Conservation (phyloP, 2,329 filamentous ascomycete genomes). For the Cladobotryum mycophilum region DNA sequence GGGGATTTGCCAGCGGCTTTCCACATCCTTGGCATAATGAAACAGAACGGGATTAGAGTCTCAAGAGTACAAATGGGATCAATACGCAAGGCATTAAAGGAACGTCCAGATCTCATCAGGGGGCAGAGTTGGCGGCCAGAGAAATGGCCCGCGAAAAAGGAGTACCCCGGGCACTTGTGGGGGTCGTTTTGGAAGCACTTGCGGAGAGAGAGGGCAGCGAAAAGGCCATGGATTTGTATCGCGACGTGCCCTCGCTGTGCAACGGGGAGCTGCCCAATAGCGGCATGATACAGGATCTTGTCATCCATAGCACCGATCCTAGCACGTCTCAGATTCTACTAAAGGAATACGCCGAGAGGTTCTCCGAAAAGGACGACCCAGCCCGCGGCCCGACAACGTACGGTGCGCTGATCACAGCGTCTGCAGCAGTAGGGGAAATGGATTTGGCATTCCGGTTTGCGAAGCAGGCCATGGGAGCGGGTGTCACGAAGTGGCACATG, state of each 20-base stretch:
- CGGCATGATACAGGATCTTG: conserved; percentile 24
- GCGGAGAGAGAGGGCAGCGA: conserved; percentile 24
- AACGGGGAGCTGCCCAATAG: conserved; percentile 20
- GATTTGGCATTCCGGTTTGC: conserved; percentile 30
- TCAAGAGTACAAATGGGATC: conserved; percentile 57
- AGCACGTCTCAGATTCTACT: conserved; percentile 22
- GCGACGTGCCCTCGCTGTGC: conserved; percentile 22
- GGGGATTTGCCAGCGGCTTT: conserved; percentile 62
- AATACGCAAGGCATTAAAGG: conserved; percentile 51
- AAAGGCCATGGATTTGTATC: conserved; percentile 28
- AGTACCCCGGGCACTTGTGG: conserved; percentile 32
- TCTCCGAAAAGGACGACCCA: conserved; percentile 13
- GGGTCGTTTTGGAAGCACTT: conserved; percentile 30
- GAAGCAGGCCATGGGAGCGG: conserved; percentile 13
- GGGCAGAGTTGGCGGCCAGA: conserved; percentile 52
- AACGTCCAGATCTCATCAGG: conserved; percentile 39
- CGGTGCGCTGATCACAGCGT: conserved; percentile 23
- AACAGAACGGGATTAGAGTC: conserved; percentile 42
- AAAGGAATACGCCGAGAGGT: conserved; percentile 23
- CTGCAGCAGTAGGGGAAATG: conserved; percentile 23
- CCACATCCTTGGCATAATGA: conserved; percentile 67
- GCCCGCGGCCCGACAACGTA: conserved; percentile 15
- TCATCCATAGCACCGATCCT: conserved; percentile 22
- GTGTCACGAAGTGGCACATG: conserved; percentile 5
- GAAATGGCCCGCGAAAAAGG: conserved; percentile 35